Evolutionary conservation across 1,139 yeast genomes (phyloP).

Genomic region (Groenewaldozyma auringiensis): DNA sequence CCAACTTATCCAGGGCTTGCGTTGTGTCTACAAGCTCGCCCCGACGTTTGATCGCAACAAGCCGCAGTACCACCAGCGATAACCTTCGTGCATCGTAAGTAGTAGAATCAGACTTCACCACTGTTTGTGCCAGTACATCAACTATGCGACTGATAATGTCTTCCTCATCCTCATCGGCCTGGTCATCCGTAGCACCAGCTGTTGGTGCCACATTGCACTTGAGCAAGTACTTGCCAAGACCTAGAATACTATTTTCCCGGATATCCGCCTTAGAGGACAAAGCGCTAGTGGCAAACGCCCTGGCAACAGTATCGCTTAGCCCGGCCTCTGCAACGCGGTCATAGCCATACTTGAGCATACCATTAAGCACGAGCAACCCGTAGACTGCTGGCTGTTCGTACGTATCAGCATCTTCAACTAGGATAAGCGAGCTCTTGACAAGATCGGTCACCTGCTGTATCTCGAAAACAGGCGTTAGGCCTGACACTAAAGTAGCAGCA

Average conservation of each 20-base stretch:
- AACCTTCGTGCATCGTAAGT: conserved; percentile 79
- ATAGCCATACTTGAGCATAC: conserved; percentile 73
- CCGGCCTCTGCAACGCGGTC: conserved; percentile 48
- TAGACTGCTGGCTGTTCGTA: conserved; percentile 45
- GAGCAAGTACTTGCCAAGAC: conserved; percentile 73
- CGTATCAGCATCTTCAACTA: conserved; percentile 1
- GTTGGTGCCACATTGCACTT: background rate
- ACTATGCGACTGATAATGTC: conserved; percentile 33
- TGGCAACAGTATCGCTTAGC: background rate
- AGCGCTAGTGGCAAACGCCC: conserved; percentile 36
- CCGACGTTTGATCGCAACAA: conserved; percentile 48
- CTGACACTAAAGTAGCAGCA: conserved; percentile 72
- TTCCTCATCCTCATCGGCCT: conserved; percentile 15
- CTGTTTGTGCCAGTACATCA: conserved; percentile 43
- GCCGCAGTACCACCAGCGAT: conserved; percentile 66
- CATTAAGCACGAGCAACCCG: conserved; percentile 64
- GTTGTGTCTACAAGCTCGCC: conserved; percentile 33
- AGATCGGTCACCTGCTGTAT: conserved; percentile 58
- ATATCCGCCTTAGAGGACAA: conserved; percentile 42
- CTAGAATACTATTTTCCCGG: conserved; percentile 73
- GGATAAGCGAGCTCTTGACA: conserved; percentile 23
- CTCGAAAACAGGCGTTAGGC: conserved; percentile 61
- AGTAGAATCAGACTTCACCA: conserved; percentile 47
- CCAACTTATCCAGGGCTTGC: conserved; percentile 50
- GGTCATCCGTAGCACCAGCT: conserved; percentile 12